Evolutionary conservation across 345 rosid genomes (phyloP).

Genomic region (Balakata baccata): DNA sequence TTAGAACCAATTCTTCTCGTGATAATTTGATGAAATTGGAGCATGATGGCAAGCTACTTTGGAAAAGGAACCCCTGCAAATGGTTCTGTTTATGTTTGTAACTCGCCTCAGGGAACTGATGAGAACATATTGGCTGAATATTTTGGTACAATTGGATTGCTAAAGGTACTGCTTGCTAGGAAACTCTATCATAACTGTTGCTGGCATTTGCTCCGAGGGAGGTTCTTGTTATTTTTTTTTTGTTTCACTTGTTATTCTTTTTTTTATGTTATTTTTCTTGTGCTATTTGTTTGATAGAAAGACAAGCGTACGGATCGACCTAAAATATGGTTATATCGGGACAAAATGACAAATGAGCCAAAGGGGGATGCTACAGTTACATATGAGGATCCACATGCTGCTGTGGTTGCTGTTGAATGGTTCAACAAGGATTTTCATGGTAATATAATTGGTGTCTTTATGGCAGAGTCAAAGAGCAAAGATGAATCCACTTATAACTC

Average conservation of each 20-base stretch:
- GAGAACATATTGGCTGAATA: slow-evolving; percentile 84
- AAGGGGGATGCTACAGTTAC: slow-evolving; percentile 98
- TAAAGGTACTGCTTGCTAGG: slow-evolving; percentile 52
- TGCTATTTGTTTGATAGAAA: slow-evolving; percentile 36
- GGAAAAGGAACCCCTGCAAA: slow-evolving; percentile 55
- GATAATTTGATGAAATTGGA: slow-evolving; percentile 41
- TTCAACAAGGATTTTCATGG: slow-evolving; percentile 98
- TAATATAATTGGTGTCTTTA: slow-evolving; percentile 64
- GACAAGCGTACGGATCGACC: slow-evolving; percentile 93
- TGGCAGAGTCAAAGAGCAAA: slow-evolving; percentile 76
- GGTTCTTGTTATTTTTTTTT: neutral
- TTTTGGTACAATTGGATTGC: slow-evolving; percentile 92
- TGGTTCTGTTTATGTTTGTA: slow-evolving; percentile 83
- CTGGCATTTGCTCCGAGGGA: neutral
- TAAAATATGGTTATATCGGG: slow-evolving; percentile 87
- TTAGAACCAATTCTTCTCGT: neutral
- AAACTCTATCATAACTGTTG: neutral
- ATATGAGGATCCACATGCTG: slow-evolving; percentile 98
- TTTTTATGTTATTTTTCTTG: neutral
- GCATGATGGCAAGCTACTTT: slow-evolving; percentile 59
- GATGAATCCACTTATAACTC: slow-evolving; percentile 29
- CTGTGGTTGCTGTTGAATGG: slow-evolving; percentile 95
- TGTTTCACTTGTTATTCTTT: neutral
- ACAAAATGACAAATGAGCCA: slow-evolving; percentile 82
- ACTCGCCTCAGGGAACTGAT: slow-evolving; percentile 80